Base-by-base conservation (phyloP, 2,329 filamentous ascomycete species). In the Stemphylium beticola region DNA sequence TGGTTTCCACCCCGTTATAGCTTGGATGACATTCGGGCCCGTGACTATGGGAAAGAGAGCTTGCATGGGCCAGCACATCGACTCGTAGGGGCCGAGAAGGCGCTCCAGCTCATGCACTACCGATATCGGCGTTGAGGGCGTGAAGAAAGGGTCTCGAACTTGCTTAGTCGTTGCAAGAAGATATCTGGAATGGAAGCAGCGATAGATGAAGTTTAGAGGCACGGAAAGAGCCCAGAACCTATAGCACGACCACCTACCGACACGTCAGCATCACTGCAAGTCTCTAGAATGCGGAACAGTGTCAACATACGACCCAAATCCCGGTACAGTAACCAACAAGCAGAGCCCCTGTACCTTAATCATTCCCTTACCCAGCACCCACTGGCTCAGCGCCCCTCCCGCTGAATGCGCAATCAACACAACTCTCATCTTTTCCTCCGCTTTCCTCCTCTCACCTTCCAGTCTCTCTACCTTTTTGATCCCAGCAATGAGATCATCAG, bases 101-200 rank as follows among this genome's bases (percentile, higher is more conserved):
- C 64, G 61, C 59, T 80, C 77, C 47, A 85, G 80, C 2, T 73
- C 68, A 2, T 68, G 44, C 1, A 84, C 75, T 4, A 78, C 68
- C 2, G 67, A 58, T 4, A 74, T 68, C 0, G 79, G 76, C 41
- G 79, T 80, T 12, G 67, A 57, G 0, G 76, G 60, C 43, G 80
- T 79, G 65, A 85, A 85, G 68, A 86, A 85, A 2, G 77, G 79
- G 4, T 72, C 74, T 17, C 77, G 77, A 1, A 82, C 77, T 11
- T 85, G 73, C n/a, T 66, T 64, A 0, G 81, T 80, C 15, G 80
- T 81, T 1, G 81, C 82, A 1, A 85, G 75, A 0, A 82, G 79
- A 42, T 82, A 85, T 55, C 81, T 74, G 24, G 82, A 56, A 10
- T 73, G 64, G 62, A 84, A 83, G 72, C 78, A 80, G 0, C 79